Evolutionary conservation across 129 eudicot genomes (phyloP).

Genomic region (Dittrichia graveolens): DNA sequence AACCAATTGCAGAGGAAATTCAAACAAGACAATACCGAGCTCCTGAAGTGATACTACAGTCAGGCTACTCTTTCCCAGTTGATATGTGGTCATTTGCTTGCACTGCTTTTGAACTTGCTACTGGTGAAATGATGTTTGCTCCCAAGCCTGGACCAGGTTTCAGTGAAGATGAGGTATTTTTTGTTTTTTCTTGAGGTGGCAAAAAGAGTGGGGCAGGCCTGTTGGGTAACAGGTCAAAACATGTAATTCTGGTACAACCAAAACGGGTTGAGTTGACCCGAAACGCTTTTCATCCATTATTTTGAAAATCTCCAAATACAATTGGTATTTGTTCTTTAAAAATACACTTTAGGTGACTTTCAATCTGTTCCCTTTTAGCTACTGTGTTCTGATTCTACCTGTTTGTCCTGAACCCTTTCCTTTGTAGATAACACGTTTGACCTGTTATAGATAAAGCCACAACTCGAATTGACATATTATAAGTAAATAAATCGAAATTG

Average conservation of each 20-base stretch:
- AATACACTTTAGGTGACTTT: constrained; percentile 3
- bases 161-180: constrained; percentile 89
- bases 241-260: too few species aligned
- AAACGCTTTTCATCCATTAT: neutral
- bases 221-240: neutral
- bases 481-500: neutral
- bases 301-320: neutral
- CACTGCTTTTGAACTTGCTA: constrained; percentile 97
- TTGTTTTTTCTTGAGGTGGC: neutral
- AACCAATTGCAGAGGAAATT: constrained; percentile 75
- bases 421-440: neutral
- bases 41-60: constrained; percentile 85
- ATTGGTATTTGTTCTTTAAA: neutral
- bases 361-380: neutral
- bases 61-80: constrained; percentile 75
- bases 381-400: neutral
- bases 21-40: constrained; percentile 98
- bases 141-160: constrained; percentile 86
- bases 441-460: neutral
- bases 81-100: constrained; percentile 99
- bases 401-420: neutral
- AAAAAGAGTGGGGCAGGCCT: neutral
- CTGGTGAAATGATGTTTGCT: constrained; percentile 98
- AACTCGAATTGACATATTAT: neutral
- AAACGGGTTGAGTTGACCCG: neutral